Evolutionary conservation across 768 basidiomycete species (phyloP).

Genomic region (Mrakia hoshinonis): DNA sequence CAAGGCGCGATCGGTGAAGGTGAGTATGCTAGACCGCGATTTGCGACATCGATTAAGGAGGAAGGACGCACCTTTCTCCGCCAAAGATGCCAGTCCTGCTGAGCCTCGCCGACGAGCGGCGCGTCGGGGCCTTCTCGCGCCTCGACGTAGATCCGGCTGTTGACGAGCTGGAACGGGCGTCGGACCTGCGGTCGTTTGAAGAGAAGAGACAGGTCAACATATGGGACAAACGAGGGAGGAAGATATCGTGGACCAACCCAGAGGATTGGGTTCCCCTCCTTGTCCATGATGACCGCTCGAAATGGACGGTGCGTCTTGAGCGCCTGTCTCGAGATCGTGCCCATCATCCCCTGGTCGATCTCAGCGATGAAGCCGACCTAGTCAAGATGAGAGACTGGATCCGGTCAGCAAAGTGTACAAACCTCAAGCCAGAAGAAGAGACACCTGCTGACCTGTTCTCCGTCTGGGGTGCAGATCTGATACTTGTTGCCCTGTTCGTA

Average conservation of each 20-base stretch:
- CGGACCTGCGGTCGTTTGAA: conserved; percentile 18
- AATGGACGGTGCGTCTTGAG: conserved; percentile 24
- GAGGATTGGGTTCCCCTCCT: conserved; percentile 20
- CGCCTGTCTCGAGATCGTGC: conserved; percentile 19
- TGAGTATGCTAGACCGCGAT: too few species aligned
- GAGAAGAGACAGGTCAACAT: too few species aligned
- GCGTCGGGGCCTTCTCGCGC: conserved; percentile 17
- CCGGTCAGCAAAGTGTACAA: too few species aligned
- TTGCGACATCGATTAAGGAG: too few species aligned
- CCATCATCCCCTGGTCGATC: conserved; percentile 13
- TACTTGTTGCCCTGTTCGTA: conserved; percentile 28
- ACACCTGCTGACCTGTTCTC: not conserved
- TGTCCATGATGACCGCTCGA: conserved; percentile 18
- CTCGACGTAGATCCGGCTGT: conserved; percentile 20
- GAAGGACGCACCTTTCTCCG: too few species aligned
- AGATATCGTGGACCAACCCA: conserved; percentile 10
- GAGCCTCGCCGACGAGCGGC: conserved; percentile 25
- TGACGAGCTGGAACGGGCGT: conserved; percentile 26
- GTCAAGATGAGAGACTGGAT: too few species aligned
- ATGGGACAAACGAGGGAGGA: not conserved
- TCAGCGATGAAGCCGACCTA: conserved; percentile 25
- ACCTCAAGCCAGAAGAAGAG: too few species aligned
- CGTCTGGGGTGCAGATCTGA: conserved; percentile 9
- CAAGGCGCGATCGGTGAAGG: too few species aligned
- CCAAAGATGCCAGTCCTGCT: conserved; percentile 29